These are phyloP conservation scores for Alternaria consortialis DNA, from an alignment of 2,329 filamentous ascomycete species.

Conservation along the genomic window DNA sequence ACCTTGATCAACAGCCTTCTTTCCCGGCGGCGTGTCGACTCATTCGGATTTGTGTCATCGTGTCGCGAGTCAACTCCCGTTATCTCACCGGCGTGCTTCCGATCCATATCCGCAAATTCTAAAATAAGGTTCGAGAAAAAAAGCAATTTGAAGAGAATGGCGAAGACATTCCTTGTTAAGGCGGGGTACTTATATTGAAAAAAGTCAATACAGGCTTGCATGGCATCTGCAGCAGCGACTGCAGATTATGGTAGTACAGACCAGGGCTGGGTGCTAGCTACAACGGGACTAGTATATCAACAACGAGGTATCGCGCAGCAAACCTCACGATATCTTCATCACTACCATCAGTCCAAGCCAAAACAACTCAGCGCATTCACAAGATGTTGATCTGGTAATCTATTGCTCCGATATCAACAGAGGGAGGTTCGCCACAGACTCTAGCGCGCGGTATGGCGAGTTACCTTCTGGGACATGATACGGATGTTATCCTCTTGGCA, in stretches of 20 bases:
- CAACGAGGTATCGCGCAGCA: background rate
- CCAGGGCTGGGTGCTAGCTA: background rate
- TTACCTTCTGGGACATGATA: too few relatives aligned
- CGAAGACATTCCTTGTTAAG: background rate
- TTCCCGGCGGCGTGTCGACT: constrained; percentile 64
- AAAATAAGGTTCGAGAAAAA: background rate
- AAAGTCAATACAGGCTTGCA: background rate
- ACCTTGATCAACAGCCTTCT: constrained; percentile 66
- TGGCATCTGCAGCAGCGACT: background rate
- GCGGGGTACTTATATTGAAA: background rate
- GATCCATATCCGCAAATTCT: constrained; percentile 10
- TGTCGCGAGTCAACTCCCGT: constrained; percentile 11
- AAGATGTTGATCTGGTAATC: background rate
- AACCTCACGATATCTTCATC: background rate
- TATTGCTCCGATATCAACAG: background rate
- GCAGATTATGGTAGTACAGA: background rate
- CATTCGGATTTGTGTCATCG: constrained; percentile 49
- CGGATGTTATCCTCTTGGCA: too few relatives aligned
- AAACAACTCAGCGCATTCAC: background rate
- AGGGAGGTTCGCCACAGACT: background rate
- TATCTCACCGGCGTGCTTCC: constrained; percentile 7
- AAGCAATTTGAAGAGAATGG: background rate
- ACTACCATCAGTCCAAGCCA: background rate
- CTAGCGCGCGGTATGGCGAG: background rate
- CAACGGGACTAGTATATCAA: background rate